Evolutionary conservation across 805 yeast genomes (phyloP).

Genomic region (Starmerella stellata): DNA sequence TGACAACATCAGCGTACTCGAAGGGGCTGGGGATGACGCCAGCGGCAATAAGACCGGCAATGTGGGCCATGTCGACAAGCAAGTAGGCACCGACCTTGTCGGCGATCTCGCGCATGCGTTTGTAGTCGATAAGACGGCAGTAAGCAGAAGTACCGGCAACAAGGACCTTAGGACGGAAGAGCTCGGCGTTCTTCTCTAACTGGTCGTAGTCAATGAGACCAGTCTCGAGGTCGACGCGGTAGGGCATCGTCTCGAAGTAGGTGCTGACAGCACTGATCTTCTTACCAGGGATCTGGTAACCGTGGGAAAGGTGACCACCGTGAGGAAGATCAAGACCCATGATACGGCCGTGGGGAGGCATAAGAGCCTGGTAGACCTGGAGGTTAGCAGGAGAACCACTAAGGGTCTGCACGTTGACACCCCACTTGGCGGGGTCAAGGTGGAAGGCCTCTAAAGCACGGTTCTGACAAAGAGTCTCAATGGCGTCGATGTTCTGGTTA

Average conservation of each 20-base stretch:
- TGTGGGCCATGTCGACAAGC: constrained; percentile 96
- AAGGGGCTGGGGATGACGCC: constrained; percentile 92
- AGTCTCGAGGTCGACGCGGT: constrained; percentile 78
- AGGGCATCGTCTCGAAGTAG: constrained; percentile 97
- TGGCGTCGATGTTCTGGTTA: constrained; percentile 87
- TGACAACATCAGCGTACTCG: constrained; percentile 91
- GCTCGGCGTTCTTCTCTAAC: constrained; percentile 72
- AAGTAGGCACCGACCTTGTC: constrained; percentile 94
- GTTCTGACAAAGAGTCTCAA: constrained; percentile 79
- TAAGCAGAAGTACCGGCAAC: constrained; percentile 98
- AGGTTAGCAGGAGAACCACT: constrained; percentile 97
- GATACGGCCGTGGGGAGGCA: constrained; percentile 88
- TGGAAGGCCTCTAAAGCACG: constrained; percentile 85
- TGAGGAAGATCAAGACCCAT: constrained; percentile 98
- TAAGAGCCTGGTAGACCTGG: constrained; percentile 86
- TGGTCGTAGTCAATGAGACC: constrained; percentile 93
- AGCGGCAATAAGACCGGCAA: constrained; percentile 88
- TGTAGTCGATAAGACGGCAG: constrained; percentile 90
- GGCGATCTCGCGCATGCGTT: constrained; percentile 89
- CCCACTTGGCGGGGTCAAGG: constrained; percentile 74
- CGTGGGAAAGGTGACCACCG: constrained; percentile 97
- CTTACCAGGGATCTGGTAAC: constrained; percentile 85
- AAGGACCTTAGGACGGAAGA: constrained; percentile 88
- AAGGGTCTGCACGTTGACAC: constrained; percentile 90
- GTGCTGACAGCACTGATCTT: constrained; percentile 92